A percentile compares a stretch with the other conserved stretches of the same genome.
phyloP scores from a whole-genome alignment of 176 grass and related monocot genomes.

The Pontederia crassipes region DNA sequence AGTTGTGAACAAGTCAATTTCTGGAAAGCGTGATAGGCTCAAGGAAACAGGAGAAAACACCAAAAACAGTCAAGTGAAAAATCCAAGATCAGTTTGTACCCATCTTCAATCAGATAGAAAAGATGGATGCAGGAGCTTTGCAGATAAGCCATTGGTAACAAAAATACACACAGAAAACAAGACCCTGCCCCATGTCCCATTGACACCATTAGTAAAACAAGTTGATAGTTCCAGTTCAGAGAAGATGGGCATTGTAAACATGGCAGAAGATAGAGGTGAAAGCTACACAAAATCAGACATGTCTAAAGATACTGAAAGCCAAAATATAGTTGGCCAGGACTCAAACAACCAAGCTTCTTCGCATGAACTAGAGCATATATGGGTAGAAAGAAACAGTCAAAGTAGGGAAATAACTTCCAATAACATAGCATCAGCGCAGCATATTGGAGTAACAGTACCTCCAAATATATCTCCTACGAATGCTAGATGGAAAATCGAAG shows the following conservation, averaged over 20 bases:
- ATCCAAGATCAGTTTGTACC: not conserved
- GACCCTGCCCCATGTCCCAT: not conserved
- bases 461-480: constrained; percentile 4
- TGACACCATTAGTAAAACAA: not conserved
- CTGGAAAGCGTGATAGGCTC: not conserved
- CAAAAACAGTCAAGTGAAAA: constrained; percentile 18
- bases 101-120: constrained; percentile 7
- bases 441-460: not conserved
- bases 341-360: constrained; percentile 4
- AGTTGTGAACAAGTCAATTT: too few species aligned
- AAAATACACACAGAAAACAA: constrained; percentile 5
- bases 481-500: not conserved
- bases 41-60: constrained; percentile 14
- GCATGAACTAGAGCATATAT: constrained; percentile 16
- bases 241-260: constrained; percentile 9
- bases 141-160: constrained; percentile 9
- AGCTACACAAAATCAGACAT: constrained; percentile 1
- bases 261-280: constrained; percentile 3
- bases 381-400: constrained; percentile 24
- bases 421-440: constrained; percentile 1
- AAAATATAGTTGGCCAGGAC: not conserved
- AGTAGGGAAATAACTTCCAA: not conserved
- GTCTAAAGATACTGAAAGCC: not conserved
- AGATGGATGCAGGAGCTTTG: constrained; percentile 7
- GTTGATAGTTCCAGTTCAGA: not conserved